A percentile compares a stretch with the other conserved stretches of the same genome.
Conservation (phyloP, 2,329 filamentous ascomycete genomes). For the Fusarium dlaminii region DNA sequence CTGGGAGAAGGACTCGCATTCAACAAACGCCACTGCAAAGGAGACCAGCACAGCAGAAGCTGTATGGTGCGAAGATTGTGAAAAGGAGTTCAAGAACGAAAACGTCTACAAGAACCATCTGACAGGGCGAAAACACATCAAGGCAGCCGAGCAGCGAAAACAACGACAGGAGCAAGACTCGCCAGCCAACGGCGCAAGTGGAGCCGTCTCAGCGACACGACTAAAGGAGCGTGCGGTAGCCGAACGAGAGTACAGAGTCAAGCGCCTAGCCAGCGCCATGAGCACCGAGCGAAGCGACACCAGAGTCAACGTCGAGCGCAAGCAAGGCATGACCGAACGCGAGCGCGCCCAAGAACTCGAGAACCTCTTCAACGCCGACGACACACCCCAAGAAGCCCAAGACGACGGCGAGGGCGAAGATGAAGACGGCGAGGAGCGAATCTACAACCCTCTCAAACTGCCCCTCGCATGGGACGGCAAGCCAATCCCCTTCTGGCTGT, state of each 20-base stretch:
- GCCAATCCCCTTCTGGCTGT: conserved; percentile 98
- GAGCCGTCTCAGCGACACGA: conserved; percentile 56
- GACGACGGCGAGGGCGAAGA: conserved; percentile 74
- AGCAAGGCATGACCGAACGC: conserved; percentile 96
- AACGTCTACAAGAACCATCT: conserved; percentile 94
- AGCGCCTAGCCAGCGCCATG: conserved; percentile 82
- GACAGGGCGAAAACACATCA: conserved; percentile 90
- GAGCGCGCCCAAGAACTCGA: conserved; percentile 95
- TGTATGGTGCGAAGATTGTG: conserved; percentile 89
- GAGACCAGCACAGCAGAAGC: conserved; percentile 63
- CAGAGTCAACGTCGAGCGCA: conserved; percentile 92
- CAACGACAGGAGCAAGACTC: conserved; percentile 56
- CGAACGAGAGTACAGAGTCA: conserved; percentile 85
- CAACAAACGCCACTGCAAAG: conserved; percentile 46
- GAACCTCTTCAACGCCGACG: conserved; percentile 70
- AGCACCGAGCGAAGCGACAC: conserved; percentile 89
- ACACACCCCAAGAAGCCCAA: conserved; percentile 46
- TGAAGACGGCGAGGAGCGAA: conserved; percentile 82
- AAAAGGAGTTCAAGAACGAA: conserved; percentile 94
- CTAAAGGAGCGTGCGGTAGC: conserved; percentile 92
- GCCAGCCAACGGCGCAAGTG: conserved; percentile 41
- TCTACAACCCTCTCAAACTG: conserved; percentile 97
- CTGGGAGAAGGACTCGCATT: conserved; percentile 71
- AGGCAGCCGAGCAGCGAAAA: conserved; percentile 75
- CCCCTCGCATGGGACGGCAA: conserved; percentile 98